A percentile compares a stretch with the other conserved stretches of the same genome.
Conservation (phyloP, 148 eudicot species). For the Fagopyrum esculentum region DNA sequence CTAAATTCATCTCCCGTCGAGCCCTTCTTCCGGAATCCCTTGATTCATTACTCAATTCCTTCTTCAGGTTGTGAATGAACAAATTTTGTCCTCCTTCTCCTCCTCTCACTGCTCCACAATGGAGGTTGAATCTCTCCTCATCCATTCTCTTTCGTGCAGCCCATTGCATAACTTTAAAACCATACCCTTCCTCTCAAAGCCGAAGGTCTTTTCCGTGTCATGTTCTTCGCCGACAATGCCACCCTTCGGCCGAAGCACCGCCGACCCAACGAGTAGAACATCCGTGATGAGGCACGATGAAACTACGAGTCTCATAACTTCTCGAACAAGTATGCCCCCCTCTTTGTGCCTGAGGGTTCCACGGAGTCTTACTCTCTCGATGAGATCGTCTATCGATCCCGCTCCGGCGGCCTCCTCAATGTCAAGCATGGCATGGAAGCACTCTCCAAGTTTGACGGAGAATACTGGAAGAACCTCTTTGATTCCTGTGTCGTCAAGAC, state of each 20-base stretch:
- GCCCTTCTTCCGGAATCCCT: too few relatives aligned
- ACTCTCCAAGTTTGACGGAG: conserved; percentile 45
- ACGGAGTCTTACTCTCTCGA: conserved; percentile 85
- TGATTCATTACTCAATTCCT: too few relatives aligned
- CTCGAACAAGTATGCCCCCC: conserved; percentile 74
- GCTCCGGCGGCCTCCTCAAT: conserved; percentile 74
- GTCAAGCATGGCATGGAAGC: conserved; percentile 76
- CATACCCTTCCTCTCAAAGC: background rate
- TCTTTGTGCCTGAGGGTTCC: conserved; percentile 36
- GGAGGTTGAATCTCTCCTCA: too few relatives aligned
- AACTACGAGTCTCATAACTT: conserved; percentile 36
- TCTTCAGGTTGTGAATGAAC: too few relatives aligned
- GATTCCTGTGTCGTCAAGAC: conserved; percentile 78
- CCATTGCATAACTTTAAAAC: background rate
- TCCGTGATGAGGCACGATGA: conserved; percentile 75
- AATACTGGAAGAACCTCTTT: conserved; percentile 61
- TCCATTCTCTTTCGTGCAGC: too few relatives aligned
- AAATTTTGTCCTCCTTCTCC: too few relatives aligned
- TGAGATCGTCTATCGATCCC: conserved; percentile 80
- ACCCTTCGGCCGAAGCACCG: conserved; percentile 22
- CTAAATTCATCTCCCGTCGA: too few relatives aligned
- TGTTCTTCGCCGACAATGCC: conserved; percentile 12
- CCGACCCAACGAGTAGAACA: conserved; percentile 55
- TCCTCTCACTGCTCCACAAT: too few relatives aligned
- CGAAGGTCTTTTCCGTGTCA: conserved; percentile 9